A percentile compares a stretch with the other conserved stretches of the same genome.
Evolutionary conservation across 2,329 filamentous ascomycete genomes (phyloP).

Genomic region (Xylaria sp.): DNA sequence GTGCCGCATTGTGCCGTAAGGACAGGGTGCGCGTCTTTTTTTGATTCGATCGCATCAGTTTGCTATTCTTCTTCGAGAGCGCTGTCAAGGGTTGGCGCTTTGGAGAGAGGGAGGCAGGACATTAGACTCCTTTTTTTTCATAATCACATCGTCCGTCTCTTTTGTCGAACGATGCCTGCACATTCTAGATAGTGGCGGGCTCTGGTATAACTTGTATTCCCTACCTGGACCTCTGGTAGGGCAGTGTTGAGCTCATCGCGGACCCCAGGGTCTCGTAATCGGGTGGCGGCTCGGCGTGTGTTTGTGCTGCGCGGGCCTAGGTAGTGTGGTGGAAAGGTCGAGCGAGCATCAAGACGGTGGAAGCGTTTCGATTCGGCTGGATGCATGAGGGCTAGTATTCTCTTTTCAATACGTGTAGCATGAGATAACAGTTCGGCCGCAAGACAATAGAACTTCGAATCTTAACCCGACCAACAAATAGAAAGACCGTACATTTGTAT

Average conservation of each 20-base stretch:
- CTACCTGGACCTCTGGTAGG: slow-evolving; percentile 25
- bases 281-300: slow-evolving; percentile 33
- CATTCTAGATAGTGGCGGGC: slow-evolving; percentile 10
- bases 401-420: slow-evolving; percentile 2
- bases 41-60: slow-evolving; percentile 17
- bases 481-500: not conserved
- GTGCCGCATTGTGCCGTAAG: not conserved
- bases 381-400: slow-evolving; percentile 9
- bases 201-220: slow-evolving; percentile 24
- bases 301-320: too few species aligned
- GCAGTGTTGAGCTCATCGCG: slow-evolving; percentile 33
- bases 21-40: slow-evolving; percentile 1
- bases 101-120: slow-evolving; percentile 1
- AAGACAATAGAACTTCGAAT: slow-evolving; percentile 6
- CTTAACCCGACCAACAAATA: not conserved
- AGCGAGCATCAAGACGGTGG: slow-evolving; percentile 4
- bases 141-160: slow-evolving; percentile 12
- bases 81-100: slow-evolving; percentile 3
- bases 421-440: slow-evolving; percentile 9
- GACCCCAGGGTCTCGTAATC: slow-evolving; percentile 22
- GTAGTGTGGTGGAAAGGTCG: slow-evolving; percentile 7
- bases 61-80: not conserved
- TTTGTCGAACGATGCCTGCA: slow-evolving; percentile 12
- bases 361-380: not conserved
- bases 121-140: slow-evolving; percentile 19